A percentile compares a stretch with the other conserved stretches of the same genome.
Conservation (phyloP, 129 eudicot species). For the Tagetes erecta region DNA sequence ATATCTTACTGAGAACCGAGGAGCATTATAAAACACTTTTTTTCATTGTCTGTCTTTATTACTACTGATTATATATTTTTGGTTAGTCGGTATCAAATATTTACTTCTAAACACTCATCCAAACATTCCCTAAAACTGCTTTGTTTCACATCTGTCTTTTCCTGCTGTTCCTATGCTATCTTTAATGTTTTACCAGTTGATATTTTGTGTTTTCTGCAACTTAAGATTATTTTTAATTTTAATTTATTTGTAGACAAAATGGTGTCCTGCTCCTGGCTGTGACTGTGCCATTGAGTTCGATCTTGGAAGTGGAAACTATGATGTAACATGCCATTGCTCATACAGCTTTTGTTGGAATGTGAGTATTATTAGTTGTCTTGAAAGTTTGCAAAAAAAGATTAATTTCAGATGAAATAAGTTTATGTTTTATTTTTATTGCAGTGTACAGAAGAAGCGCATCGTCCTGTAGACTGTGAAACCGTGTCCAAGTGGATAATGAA, state of each 20-base stretch:
- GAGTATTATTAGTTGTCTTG: slow-evolving; percentile 36
- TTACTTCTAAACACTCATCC: background rate
- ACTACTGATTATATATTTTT: background rate
- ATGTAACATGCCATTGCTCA: slow-evolving; percentile 86
- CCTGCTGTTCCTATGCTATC: background rate
- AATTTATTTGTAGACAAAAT: slow-evolving; percentile 59
- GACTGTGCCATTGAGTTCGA: slow-evolving; percentile 88
- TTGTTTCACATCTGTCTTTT: background rate
- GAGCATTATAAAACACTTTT: background rate
- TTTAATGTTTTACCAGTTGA: background rate
- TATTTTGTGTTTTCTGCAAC: background rate
- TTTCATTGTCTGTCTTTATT: background rate
- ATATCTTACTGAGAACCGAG: background rate
- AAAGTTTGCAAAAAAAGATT: background rate
- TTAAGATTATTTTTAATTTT: background rate
- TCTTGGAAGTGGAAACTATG: slow-evolving; percentile 83
- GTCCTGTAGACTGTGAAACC: slow-evolving; percentile 97
- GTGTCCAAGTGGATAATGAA: slow-evolving; percentile 95
- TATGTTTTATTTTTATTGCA: slow-evolving; percentile 28
- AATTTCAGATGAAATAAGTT: background rate
- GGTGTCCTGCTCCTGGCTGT: slow-evolving; percentile 99
- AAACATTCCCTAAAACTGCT: background rate
- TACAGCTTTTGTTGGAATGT: slow-evolving; percentile 98
- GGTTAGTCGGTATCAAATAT: background rate
- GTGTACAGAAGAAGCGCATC: slow-evolving; percentile 99